A percentile compares a stretch with the other conserved stretches of the same genome.
These are phyloP conservation scores for Diddensiella transvaalensis DNA, from an alignment of 805 yeast genomes.

Conservation along the genomic window DNA sequence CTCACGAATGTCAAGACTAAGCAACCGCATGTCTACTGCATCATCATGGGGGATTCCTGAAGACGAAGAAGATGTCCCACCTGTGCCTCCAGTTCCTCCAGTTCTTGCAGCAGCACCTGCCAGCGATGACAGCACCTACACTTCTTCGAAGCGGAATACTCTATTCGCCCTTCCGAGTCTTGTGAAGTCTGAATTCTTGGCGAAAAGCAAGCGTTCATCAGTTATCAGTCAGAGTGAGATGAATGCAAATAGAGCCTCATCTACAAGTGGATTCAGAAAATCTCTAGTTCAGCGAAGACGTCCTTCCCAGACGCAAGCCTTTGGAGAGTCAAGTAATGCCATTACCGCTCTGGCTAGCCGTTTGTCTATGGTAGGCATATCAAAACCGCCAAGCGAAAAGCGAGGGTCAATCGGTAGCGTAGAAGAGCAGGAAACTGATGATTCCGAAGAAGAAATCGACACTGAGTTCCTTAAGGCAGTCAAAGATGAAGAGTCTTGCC, in stretches of 20 bases:
- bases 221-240: background rate
- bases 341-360: slow-evolving; percentile 5
- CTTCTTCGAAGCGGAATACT: background rate
- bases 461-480: slow-evolving; percentile 40
- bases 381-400: background rate
- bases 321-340: background rate
- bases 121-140: background rate
- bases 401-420: background rate
- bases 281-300: background rate
- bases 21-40: slow-evolving; percentile 30
- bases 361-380: background rate
- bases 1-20: slow-evolving; percentile 39
- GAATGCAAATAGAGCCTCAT: background rate
- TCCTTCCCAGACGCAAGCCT: background rate
- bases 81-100: slow-evolving; percentile 19
- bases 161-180: slow-evolving; percentile 5
- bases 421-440: slow-evolving; percentile 12
- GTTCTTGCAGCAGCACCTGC: slow-evolving; percentile 3
- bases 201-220: background rate
- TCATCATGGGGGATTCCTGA: slow-evolving; percentile 28
- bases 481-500: slow-evolving; percentile 47
- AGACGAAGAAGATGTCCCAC: slow-evolving; percentile 23
- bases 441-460: slow-evolving; percentile 25
- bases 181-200: background rate
- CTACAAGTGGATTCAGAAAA: background rate